Evolutionary conservation across 495 filamentous ascomycete genomes (phyloP), one percentile per base, ranked within the genome.

Genomic region (Penicillium salamii): DNA sequence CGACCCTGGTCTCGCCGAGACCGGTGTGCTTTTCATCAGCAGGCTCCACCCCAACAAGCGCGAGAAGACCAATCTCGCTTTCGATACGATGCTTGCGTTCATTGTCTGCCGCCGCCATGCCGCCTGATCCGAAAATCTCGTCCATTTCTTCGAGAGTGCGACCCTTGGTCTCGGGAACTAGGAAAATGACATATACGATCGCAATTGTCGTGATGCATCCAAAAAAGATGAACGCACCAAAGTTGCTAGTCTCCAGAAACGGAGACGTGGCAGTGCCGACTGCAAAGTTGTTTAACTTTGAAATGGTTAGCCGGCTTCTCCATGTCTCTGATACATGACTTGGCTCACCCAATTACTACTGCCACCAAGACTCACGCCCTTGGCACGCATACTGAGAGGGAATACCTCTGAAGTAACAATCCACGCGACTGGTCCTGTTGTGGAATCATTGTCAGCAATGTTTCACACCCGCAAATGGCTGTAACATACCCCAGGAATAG

Each of bases 121-220:
- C 66, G n/a, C 38, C 42, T n/a, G 54, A 48, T 19, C 69, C 69
- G 54, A 82, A 81, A 11, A 80, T 48, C 35, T 76, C 63, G 49
- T 82, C 78, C 57, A 82, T 78, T 52, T 81, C 79, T 53, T 82
- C 78, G 7, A 81, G 59, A 5, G 79, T 81, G 47, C 75, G 75
- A 56, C 79, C 77, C 55, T 76, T 78, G 7, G 79, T 82, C 54
- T 82, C 79, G 2, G 78, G 77, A 52, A 80, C 78, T 38, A 80
- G 68, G 59, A 71, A 64, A 48, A 68, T 75, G 12, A 80, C 74
- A 52, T 75, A 72, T 7, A 76, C 12, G 29, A 74, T 73, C 18
- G 69, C 77, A 31, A 80, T 37, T 7, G 72, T 57, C 43, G 78
- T 81, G 46, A 75, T 53, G 15, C 59, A 62, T n/a, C 66, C 70